Percentiles rank a stretch among this genome's conserved stretches.
phyloP scores from a whole-genome alignment of 2,329 filamentous ascomycete genomes.

The Fusarium aywerte region DNA sequence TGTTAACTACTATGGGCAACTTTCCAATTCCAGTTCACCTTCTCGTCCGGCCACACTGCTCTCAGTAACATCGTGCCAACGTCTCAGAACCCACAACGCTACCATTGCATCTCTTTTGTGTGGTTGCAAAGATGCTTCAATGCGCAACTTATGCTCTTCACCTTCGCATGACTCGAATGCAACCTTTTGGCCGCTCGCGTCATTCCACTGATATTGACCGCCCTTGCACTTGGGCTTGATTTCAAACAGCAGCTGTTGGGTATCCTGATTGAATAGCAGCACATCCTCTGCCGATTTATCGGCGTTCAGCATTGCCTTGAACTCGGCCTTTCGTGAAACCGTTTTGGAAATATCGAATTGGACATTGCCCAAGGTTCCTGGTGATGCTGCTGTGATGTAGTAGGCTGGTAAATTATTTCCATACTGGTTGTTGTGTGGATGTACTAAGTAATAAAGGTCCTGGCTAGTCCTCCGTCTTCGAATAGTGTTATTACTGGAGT shows the following conservation, averaged over 20 bases:
- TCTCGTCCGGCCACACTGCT: not conserved
- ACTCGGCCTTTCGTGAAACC: not conserved
- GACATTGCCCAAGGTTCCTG: slow-evolving; percentile 20
- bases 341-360: not conserved
- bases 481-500: not conserved
- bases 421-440: not conserved
- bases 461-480: not conserved
- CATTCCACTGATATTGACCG: slow-evolving; percentile 24
- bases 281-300: slow-evolving; percentile 17
- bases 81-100: slow-evolving; percentile 25
- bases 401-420: slow-evolving; percentile 3
- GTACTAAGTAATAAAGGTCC: slow-evolving; percentile 29
- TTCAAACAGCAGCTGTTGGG: slow-evolving; percentile 11
- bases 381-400: slow-evolving; percentile 28
- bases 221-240: slow-evolving; percentile 12
- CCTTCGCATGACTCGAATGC: slow-evolving; percentile 2
- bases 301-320: slow-evolving; percentile 14
- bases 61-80: slow-evolving; percentile 20
- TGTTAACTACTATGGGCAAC: not conserved
- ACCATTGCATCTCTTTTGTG: slow-evolving; percentile 8
- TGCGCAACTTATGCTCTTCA: not conserved
- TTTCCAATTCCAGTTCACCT: not conserved
- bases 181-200: not conserved
- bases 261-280: not conserved
- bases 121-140: not conserved